Evolutionary conservation across 148 eudicot species (phyloP).

Genomic region (Hydrangea macrophylla): DNA sequence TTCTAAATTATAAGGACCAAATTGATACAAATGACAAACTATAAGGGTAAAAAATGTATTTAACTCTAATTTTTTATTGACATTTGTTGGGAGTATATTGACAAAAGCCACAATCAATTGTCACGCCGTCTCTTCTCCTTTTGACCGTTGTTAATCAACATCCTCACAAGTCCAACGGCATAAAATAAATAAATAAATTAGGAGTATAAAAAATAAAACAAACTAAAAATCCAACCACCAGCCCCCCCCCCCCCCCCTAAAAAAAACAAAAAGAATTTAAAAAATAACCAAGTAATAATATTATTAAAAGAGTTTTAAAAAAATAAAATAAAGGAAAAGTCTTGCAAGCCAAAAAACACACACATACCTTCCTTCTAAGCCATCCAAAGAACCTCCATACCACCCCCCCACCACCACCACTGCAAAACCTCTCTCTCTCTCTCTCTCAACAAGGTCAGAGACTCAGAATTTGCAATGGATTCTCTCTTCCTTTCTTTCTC

Average conservation of each 20-base stretch:
- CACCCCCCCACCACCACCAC: conserved; percentile 9
- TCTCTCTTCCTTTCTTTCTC: background rate
- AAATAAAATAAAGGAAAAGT: background rate
- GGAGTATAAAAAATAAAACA: background rate
- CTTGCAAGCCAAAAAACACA: conserved; percentile 11
- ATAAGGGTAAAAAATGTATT: no score
- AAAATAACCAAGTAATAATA: background rate
- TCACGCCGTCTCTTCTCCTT: background rate
- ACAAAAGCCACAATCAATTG: background rate
- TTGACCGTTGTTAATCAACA: no score
- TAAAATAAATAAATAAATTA: background rate
- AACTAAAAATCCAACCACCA: no score
- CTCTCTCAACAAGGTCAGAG: no score
- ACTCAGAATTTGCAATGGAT: background rate
- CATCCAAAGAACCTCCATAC: conserved; percentile 36
- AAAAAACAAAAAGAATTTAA: background rate
- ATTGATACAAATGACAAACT: no score
- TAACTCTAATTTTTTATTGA: no score
- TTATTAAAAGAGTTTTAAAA: background rate
- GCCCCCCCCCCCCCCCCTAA: no score
- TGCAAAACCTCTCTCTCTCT: conserved; percentile 16
- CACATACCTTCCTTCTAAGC: conserved; percentile 76
- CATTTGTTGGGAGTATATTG: background rate
- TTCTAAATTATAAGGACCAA: no score
- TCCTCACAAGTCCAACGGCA: background rate